Evolutionary conservation across 805 yeast species (phyloP).

Genomic region (Kockiozyma suomiensis): DNA sequence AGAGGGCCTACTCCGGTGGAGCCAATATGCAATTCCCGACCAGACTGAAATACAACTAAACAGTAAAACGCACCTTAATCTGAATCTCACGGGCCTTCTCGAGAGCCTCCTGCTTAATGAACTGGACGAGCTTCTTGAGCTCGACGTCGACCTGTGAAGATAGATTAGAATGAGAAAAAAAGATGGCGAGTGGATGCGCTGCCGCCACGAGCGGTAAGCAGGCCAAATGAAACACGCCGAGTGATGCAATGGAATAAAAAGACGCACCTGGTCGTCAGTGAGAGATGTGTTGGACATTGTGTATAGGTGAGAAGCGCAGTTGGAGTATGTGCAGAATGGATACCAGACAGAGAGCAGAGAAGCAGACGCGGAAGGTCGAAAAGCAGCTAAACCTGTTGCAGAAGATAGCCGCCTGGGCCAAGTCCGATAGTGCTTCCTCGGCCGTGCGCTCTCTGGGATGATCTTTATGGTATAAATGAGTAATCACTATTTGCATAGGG

Average conservation of each 20-base stretch:
- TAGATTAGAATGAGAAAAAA: not conserved
- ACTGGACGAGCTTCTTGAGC: slow-evolving; percentile 96
- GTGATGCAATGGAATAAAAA: no score
- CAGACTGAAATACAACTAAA: not conserved
- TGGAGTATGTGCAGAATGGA: not conserved
- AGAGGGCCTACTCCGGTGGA: not conserved
- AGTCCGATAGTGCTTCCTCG: slow-evolving; percentile 11
- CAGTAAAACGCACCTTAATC: slow-evolving; percentile 55
- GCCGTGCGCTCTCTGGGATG: not conserved
- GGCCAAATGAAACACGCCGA: not conserved
- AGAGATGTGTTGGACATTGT: slow-evolving; percentile 34
- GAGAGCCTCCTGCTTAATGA: slow-evolving; percentile 98
- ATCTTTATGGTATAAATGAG: not conserved
- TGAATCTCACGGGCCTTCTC: slow-evolving; percentile 96
- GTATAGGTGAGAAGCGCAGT: not conserved
- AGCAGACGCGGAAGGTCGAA: not conserved
- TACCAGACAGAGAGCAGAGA: not conserved
- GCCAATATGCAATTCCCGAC: not conserved
- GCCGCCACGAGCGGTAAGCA: not conserved
- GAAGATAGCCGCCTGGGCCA: slow-evolving; percentile 24
- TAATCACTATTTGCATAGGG: not conserved
- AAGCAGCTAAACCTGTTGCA: slow-evolving; percentile 7
- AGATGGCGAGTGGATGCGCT: not conserved
- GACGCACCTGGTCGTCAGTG: slow-evolving; percentile 34
- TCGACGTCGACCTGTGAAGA: slow-evolving; percentile 71